These are phyloP conservation scores for Nicotiana knightiana DNA, from an alignment of 257 asterid genomes.

Conservation along the genomic window DNA sequence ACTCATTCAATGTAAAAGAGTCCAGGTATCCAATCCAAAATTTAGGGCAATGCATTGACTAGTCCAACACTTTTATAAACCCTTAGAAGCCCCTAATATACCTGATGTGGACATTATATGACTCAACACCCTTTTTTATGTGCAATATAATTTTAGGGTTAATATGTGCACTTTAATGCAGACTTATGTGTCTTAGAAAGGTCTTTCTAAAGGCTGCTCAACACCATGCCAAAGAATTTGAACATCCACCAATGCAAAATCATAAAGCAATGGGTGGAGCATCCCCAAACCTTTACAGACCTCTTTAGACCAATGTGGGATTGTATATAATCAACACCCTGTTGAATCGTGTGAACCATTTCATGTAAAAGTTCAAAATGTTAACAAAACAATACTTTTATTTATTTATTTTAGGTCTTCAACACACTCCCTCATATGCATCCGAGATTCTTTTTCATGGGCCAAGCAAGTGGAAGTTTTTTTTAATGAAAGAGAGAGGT, in stretches of 20 bases:
- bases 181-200: background rate
- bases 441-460: background rate
- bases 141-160: background rate
- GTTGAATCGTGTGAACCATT: background rate
- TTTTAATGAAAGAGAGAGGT: background rate
- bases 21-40: background rate
- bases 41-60: background rate
- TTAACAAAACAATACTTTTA: background rate
- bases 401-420: background rate
- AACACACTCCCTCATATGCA: background rate
- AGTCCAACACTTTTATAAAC: no score
- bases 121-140: background rate
- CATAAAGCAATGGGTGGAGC: background rate
- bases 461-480: background rate
- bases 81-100: background rate
- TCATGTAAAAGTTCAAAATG: background rate
- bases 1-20: background rate
- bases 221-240: background rate
- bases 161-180: background rate
- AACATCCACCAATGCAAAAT: background rate
- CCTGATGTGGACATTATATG: background rate
- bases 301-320: background rate
- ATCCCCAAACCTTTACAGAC: slow-evolving; percentile 1
- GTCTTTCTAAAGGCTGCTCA: background rate
- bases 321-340: background rate